Evolutionary conservation across 345 rosid genomes (phyloP).

Genomic region (Conringia planisiliqua): DNA sequence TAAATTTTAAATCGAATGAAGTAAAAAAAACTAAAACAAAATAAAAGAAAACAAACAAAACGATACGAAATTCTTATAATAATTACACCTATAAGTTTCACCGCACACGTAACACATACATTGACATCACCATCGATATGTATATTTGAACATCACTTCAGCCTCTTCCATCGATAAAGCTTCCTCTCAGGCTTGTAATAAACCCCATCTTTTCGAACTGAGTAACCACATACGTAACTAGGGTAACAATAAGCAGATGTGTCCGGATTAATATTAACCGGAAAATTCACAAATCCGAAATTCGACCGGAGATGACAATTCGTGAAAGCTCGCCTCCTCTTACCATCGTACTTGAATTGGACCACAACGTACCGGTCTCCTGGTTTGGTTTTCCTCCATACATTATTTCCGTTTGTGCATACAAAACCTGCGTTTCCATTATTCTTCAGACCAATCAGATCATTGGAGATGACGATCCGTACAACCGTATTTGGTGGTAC

Average conservation of each 20-base stretch:
- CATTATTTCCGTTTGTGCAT: conserved; percentile 8
- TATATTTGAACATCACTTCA: background rate
- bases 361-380: conserved; percentile 14
- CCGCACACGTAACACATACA: background rate
- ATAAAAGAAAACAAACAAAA: no score
- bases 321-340: background rate
- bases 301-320: conserved; percentile 29
- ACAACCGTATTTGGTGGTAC: conserved; percentile 6
- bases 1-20: no score
- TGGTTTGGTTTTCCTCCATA: conserved; percentile 28
- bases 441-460: conserved; percentile 9
- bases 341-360: conserved; percentile 30
- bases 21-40: no score
- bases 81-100: background rate
- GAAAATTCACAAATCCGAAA: conserved; percentile 28
- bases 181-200: conserved; percentile 19
- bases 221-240: conserved; percentile 25
- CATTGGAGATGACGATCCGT: conserved; percentile 22
- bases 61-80: no score
- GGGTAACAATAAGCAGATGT: conserved; percentile 24
- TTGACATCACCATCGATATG: background rate
- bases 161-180: conserved; percentile 21
- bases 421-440: conserved; percentile 32
- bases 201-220: conserved; percentile 22
- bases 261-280: conserved; percentile 14